Evolutionary conservation across 1,139 yeast species (phyloP), one percentile per base, ranked within the genome.

Genomic region (Geotrichum restrictum): DNA sequence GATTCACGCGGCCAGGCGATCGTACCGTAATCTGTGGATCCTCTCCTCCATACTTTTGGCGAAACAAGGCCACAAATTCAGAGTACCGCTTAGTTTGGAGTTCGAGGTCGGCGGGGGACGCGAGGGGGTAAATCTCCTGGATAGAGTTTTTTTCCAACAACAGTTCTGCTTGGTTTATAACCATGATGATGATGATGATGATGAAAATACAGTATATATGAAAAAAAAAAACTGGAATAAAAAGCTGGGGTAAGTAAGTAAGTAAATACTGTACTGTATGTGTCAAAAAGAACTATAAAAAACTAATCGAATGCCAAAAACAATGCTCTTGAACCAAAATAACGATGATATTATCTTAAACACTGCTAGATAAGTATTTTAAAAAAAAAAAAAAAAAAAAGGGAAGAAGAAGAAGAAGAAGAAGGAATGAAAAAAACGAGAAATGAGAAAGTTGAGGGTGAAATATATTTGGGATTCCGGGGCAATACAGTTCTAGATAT

Each of bases 1-100:
- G 70, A 65, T 84, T 84, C 55, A 84, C 91, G 62, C 91, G 72
- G 39, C 91, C 91, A 3, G 91, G 91, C 16, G 87, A 78, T 55
- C 89, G 74, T 40, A 83, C 72, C 45, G 79, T 66, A 60, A 81
- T 79, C 29, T 70, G 70, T 4, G 80, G 77, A 11, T 48, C 47
- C 10, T 60, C 60, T 21, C 36, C 45, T 2, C 36, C 36, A 18
- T 21, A 39, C 42, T 39, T 39, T 7, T 7, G 19, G 6, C n/a
- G 38, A 19, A 43, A 31, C 16, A 18, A 32, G 32, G n/a, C 16
- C 4, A 31, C 48, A 31, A 51, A 45, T 16, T 34, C 29, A 11
- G 53, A 19, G 44, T 45, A 49, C 21, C 48, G 40, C 14, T 38
- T 39, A n/a, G 43, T 43, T 29, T 49, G 52, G 18, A 18, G 38